Percentiles rank a stretch among this genome's conserved stretches.
Evolutionary conservation across 2,329 filamentous ascomycete species (phyloP).

Genomic region (Leptoxyphium fumago): DNA sequence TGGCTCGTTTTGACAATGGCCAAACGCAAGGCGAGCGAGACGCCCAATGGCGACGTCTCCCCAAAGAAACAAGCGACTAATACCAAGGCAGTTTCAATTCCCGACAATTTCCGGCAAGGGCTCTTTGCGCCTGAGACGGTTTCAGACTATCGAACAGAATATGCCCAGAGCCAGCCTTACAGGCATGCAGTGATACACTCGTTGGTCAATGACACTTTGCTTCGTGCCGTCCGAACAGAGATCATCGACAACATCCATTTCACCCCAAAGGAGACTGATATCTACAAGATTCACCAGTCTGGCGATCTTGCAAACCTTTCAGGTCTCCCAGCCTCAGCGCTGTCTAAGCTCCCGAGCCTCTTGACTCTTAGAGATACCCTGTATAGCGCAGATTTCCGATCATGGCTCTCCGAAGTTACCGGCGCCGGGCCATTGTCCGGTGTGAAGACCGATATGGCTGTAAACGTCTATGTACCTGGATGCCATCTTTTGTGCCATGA

Average conservation of each 20-base stretch:
- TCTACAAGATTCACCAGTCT: slow-evolving; percentile 98
- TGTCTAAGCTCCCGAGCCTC: slow-evolving; percentile 78
- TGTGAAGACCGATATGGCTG: slow-evolving; percentile 95
- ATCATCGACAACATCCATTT: slow-evolving; percentile 85
- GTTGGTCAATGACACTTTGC: slow-evolving; percentile 64
- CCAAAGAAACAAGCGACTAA: slow-evolving; percentile 26
- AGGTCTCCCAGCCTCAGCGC: slow-evolving; percentile 72
- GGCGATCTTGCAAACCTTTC: slow-evolving; percentile 94
- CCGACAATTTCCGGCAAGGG: slow-evolving; percentile 47
- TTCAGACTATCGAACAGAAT: slow-evolving; percentile 44
- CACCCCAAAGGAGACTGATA: slow-evolving; percentile 97
- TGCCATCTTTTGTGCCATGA: slow-evolving; percentile 95
- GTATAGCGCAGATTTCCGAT: slow-evolving; percentile 78
- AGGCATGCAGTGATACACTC: slow-evolving; percentile 80
- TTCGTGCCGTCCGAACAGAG: slow-evolving; percentile 76
- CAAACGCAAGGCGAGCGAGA: slow-evolving; percentile 27
- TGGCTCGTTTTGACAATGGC: slow-evolving; percentile 11
- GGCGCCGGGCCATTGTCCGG: slow-evolving; percentile 77
- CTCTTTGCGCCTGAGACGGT: slow-evolving; percentile 49
- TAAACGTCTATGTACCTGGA: slow-evolving; percentile 94
- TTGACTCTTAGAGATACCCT: slow-evolving; percentile 83
- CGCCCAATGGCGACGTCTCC: slow-evolving; percentile 20
- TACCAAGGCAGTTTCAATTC: slow-evolving; percentile 23
- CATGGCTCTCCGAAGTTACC: slow-evolving; percentile 77
- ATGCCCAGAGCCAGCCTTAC: slow-evolving; percentile 57